phyloP scores from a whole-genome alignment of 495 filamentous ascomycete genomes.

The Daldinia grandis region DNA sequence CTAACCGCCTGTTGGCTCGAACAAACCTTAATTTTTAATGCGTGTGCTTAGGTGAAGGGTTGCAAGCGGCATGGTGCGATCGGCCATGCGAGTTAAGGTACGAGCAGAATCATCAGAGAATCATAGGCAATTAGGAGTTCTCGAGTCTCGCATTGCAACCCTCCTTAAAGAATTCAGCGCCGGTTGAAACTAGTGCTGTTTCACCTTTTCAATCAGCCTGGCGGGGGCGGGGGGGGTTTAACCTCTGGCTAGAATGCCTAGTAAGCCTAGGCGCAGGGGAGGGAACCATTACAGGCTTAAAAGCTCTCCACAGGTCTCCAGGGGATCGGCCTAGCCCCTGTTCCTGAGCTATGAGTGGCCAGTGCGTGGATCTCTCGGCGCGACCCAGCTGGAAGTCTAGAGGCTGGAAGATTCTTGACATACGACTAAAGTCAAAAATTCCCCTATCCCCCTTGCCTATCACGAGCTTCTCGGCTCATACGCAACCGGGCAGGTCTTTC shows the following conservation, averaged over 20 bases:
- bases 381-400: constrained; percentile 28
- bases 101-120: background rate
- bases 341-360: constrained; percentile 32
- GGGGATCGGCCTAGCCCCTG: constrained; percentile 27
- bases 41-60: background rate
- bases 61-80: constrained; percentile 1
- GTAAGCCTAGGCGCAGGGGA: constrained; percentile 2
- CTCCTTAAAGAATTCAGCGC: constrained; percentile 7
- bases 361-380: constrained; percentile 28
- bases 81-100: background rate
- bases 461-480: constrained; percentile 8
- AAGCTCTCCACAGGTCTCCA: constrained; percentile 9
- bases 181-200: constrained; percentile 39
- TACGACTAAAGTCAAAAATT: constrained; percentile 21
- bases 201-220: constrained; percentile 27
- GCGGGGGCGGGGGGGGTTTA: constrained; percentile 27
- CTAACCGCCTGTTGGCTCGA: background rate
- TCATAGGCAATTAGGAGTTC: background rate
- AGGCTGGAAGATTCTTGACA: constrained; percentile 25
- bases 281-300: constrained; percentile 13
- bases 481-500: constrained; percentile 20
- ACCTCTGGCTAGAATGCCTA: constrained; percentile 33
- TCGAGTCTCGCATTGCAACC: background rate
- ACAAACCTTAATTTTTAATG: constrained; percentile 11
- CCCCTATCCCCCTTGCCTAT: constrained; percentile 30